phyloP scores from a whole-genome alignment of 306 rosid species.

The Trifolium fragiferum region DNA sequence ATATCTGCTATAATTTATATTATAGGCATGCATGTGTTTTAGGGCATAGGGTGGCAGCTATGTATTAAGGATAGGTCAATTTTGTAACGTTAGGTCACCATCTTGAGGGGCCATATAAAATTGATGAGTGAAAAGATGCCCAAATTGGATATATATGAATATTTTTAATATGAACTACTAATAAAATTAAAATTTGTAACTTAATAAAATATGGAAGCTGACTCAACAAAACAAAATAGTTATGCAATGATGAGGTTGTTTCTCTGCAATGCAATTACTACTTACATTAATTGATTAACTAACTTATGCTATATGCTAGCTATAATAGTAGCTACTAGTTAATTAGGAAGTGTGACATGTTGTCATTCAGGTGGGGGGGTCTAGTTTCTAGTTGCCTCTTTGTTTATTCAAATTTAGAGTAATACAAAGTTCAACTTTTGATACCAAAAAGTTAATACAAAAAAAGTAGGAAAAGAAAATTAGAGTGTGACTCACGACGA shows the following conservation, averaged over 20 bases:
- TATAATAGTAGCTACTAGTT: neutral
- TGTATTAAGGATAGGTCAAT: conserved; percentile 59
- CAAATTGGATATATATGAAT: conserved; percentile 24
- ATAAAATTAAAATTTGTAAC: neutral
- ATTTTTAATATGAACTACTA: neutral
- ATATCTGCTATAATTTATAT: neutral
- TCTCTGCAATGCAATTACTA: neutral
- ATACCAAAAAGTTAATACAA: conserved; percentile 1
- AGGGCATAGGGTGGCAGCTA: conserved; percentile 54
- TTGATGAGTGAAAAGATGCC: conserved; percentile 39
- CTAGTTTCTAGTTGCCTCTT: conserved; percentile 25
- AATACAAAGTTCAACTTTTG: conserved; percentile 27
- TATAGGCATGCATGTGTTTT: conserved; percentile 17
- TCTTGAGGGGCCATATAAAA: conserved; percentile 56
- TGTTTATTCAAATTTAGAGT: conserved; percentile 27
- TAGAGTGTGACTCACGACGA: conserved; percentile 72
- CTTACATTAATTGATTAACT: conserved; percentile 12
- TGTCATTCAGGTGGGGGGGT: conserved; percentile 20
- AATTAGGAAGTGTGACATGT: conserved; percentile 14
- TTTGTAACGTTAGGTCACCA: conserved; percentile 61
- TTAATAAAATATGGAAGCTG: neutral
- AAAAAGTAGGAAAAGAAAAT: neutral
- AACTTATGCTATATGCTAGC: neutral
- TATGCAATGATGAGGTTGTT: conserved; percentile 29
- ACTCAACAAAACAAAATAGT: neutral